Conservation (phyloP, 1,284 basidiomycete species). For the Pholiota adiposa region DNA sequence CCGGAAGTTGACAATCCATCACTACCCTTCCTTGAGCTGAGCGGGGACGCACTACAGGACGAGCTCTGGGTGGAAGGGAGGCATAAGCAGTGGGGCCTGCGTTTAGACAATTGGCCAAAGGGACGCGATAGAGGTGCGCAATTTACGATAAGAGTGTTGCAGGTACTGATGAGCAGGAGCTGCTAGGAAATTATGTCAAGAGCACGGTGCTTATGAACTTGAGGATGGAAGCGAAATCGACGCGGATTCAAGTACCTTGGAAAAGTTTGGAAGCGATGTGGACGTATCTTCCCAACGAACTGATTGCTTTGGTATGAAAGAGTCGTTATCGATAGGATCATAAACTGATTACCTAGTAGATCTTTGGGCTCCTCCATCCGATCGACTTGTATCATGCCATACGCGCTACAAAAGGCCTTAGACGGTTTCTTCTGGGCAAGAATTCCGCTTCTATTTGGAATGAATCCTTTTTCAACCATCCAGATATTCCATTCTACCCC, state of each 20-base stretch:
- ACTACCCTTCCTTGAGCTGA: no score
- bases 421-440: conserved; percentile 17
- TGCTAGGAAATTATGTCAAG: conserved; percentile 15
- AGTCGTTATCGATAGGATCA: not conserved
- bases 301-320: conserved; percentile 14
- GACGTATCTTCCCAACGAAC: conserved; percentile 16
- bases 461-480: conserved; percentile 14
- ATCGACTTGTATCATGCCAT: conserved; percentile 27
- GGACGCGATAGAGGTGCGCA: no score
- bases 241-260: not conserved
- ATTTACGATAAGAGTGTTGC: no score
- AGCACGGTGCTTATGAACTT: conserved; percentile 1
- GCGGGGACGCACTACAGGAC: no score
- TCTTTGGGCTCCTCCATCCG: conserved; percentile 26
- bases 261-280: conserved; percentile 13
- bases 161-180: no score
- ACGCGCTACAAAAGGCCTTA: conserved; percentile 19
- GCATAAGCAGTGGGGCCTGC: no score
- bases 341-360: conserved; percentile 10
- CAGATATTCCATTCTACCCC: conserved; percentile 17
- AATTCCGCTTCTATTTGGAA: conserved; percentile 14
- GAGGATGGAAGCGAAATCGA: not conserved
- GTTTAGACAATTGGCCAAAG: no score
- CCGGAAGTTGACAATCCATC: no score
- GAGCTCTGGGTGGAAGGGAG: no score